Base-by-base conservation (phyloP, 208 protist genomes). In the Crithidia sp. region DNA sequence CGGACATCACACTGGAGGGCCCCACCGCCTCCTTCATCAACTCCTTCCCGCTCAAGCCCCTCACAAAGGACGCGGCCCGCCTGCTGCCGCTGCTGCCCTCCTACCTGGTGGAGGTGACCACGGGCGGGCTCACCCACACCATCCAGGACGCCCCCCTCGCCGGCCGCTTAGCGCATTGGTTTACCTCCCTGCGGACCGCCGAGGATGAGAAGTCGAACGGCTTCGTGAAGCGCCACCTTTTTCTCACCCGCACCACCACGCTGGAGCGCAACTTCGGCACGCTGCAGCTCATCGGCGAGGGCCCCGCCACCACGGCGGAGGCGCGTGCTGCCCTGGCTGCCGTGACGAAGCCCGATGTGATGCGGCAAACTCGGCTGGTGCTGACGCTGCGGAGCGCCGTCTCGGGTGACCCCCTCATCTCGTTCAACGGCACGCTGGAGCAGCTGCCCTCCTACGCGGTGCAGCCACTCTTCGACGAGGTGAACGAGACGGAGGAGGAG, bases 81-180 rank as follows among this genome's bases (percentile, higher is more conserved):
- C 64, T 77, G 6, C 73, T 77, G 58, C 73, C 73, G 6, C 58
- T 41, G 41, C 73, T 50, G 47, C 64, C 58, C 8, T 77, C 73
- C 5, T 62, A 60, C 52, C 73, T 91, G 19, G 71, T 94, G 39
- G 89, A 94, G 60, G 59, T 87, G 45, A 94, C 86, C 54, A 91
- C 84, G 59, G 86, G 86, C 49, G 89, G 89, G 13, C 75, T 94
- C 2, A 94, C 89, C 36, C 83, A 94, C 71, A 66, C 77, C 0
- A 45, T 74, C 10, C 54, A 66, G 28, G 73, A 77, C 4, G 67
- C 74, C 4, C 49, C 76, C 13, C 28, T 82, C 9, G 61, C 82
- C 16, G 82, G 82, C 8, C 28, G 69, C 36, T 43, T 81, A 28
- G 40, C 55, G n/a, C 37, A 44, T 7, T 77, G 65, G 73, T 50